Conservation (phyloP, 2,329 filamentous ascomycete species). For the Xylariaceae sp. region DNA sequence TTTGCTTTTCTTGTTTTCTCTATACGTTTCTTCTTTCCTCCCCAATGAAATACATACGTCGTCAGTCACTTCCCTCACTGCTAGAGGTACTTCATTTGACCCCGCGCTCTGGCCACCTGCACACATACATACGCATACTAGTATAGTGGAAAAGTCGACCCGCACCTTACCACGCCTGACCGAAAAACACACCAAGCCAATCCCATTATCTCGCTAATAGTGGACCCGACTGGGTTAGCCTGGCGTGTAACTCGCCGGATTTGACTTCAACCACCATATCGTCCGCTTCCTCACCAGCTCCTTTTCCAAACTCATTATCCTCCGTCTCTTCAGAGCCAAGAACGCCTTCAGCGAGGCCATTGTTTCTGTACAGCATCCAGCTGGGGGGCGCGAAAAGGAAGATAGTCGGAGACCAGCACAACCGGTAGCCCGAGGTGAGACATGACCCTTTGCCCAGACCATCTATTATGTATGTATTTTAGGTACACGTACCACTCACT, state of each 20-base stretch:
- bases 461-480: constrained; percentile 17
- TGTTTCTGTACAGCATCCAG: constrained; percentile 13
- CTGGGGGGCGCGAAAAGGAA: constrained; percentile 26
- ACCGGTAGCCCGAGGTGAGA: constrained; percentile 33
- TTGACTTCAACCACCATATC: background rate
- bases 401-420: constrained; percentile 23
- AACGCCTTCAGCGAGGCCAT: background rate
- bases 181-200: background rate
- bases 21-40: no score
- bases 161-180: background rate
- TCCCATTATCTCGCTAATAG: background rate
- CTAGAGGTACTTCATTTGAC: background rate
- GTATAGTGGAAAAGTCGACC: background rate
- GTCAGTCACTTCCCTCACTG: background rate
- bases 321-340: constrained; percentile 11
- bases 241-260: background rate
- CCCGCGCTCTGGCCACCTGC: background rate
- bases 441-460: constrained; percentile 22
- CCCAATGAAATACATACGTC: no score
- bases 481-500: constrained; percentile 17
- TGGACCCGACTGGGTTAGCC: background rate
- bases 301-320: constrained; percentile 5
- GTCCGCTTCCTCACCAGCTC: background rate
- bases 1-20: no score
- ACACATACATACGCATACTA: background rate